Conservation (phyloP, 805 yeast genomes). For the Hanseniaspora vineae region DNA sequence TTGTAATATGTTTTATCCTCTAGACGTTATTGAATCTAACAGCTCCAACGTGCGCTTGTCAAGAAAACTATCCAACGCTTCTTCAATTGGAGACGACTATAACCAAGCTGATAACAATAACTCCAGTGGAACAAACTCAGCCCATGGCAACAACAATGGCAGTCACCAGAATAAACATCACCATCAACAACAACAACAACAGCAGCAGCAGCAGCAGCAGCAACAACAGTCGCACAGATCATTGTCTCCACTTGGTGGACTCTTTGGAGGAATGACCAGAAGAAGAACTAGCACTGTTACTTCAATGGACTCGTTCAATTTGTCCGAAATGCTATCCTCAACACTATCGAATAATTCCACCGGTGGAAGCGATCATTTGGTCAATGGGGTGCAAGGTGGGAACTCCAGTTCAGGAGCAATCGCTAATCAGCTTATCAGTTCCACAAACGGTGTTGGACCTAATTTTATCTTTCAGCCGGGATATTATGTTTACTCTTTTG, state of each 20-base stretch:
- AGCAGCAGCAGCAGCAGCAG: too few relatives aligned
- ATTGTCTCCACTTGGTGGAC: background rate
- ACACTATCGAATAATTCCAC: background rate
- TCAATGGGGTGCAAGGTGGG: background rate
- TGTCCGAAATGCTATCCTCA: background rate
- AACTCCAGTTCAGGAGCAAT: too few relatives aligned
- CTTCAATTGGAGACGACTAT: background rate
- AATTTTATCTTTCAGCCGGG: slow-evolving; percentile 60
- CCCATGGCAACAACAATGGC: background rate
- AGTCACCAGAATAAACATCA: background rate
- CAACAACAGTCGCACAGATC: background rate
- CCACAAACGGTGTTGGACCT: slow-evolving; percentile 9
- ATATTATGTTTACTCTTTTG: slow-evolving; percentile 86
- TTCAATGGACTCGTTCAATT: background rate
- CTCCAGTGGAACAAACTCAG: too few relatives aligned
- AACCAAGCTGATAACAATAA: background rate
- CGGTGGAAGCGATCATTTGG: background rate
- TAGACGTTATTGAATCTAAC: slow-evolving; percentile 4
- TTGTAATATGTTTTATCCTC: slow-evolving; percentile 10
- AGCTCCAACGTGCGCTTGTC: background rate
- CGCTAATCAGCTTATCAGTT: slow-evolving; percentile 1
- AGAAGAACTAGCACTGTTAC: background rate
- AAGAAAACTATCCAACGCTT: background rate
- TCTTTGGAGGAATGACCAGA: background rate
- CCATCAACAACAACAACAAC: too few relatives aligned